Percentiles rank a stretch among this genome's conserved stretches.
These are phyloP conservation scores for Phoenix roebelenii DNA, from an alignment of 176 grass and related monocot genomes.

Conservation along the genomic window DNA sequence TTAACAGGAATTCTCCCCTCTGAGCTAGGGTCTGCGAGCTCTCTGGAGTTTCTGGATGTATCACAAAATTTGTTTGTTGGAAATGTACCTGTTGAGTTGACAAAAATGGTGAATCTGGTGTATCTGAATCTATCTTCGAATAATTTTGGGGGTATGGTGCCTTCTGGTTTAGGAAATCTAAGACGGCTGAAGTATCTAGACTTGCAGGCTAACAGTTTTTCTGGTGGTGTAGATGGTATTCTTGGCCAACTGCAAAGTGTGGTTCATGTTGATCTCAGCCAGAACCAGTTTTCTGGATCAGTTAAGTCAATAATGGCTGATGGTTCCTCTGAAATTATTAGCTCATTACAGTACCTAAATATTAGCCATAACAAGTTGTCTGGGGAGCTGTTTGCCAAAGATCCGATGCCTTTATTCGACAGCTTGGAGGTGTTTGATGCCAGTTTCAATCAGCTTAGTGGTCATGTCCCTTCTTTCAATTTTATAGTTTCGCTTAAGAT, in stretches of 20 bases:
- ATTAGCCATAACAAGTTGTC: conserved; percentile 18
- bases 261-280: conserved; percentile 51
- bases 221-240: conserved; percentile 46
- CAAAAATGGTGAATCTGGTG: conserved; percentile 33
- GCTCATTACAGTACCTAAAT: no score
- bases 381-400: conserved; percentile 60
- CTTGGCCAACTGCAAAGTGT: conserved; percentile 49
- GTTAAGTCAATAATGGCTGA: no score
- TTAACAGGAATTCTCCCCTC: conserved; percentile 39
- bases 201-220: conserved; percentile 45
- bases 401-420: conserved; percentile 59
- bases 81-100: conserved; percentile 35
- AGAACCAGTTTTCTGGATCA: no score
- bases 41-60: conserved; percentile 50
- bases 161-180: conserved; percentile 43
- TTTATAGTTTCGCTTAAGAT: conserved; percentile 81
- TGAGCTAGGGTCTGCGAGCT: conserved; percentile 32
- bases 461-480: conserved; percentile 70
- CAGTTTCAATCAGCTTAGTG: conserved; percentile 67
- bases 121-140: conserved; percentile 72
- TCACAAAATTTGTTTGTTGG: conserved; percentile 52
- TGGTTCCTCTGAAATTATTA: no score
- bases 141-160: conserved; percentile 40
- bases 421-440: conserved; percentile 78
- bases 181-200: conserved; percentile 61